Evolutionary conservation across 306 rosid species (phyloP).

Genomic region (Urtica urens): DNA sequence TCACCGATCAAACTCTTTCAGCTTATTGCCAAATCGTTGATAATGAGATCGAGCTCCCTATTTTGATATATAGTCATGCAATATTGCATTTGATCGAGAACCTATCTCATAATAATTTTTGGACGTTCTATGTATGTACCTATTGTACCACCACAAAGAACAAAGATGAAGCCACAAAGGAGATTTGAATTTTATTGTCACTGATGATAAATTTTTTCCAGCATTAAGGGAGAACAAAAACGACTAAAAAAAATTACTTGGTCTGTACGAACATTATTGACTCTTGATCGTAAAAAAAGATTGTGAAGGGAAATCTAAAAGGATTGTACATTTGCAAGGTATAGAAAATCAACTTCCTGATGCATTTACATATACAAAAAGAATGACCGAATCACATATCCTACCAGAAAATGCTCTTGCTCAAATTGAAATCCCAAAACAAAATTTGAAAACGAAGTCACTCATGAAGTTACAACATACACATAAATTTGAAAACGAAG

Average conservation of each 20-base stretch:
- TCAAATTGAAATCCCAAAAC: not conserved
- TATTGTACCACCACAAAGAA: not conserved
- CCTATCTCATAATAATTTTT: not conserved
- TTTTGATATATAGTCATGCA: not conserved
- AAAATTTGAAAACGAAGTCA: no score
- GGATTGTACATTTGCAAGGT: not conserved
- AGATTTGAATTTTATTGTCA: not conserved
- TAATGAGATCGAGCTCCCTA: not conserved
- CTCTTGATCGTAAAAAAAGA: no score
- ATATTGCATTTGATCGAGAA: not conserved
- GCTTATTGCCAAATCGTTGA: not conserved
- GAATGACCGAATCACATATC: not conserved
- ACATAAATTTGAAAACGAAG: not conserved
- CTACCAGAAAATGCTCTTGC: no score
- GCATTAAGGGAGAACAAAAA: not conserved
- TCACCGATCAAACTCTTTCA: no score
- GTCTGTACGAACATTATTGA: not conserved
- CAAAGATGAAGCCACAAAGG: no score
- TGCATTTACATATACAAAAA: conserved; percentile 2
- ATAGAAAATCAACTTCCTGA: not conserved
- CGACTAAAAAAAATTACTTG: not conserved
- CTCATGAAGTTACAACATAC: no score
- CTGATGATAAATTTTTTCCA: not conserved
- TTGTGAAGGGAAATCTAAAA: not conserved
- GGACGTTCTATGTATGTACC: not conserved